Conservation (phyloP, 805 yeast species). For the Candida boidinii region DNA sequence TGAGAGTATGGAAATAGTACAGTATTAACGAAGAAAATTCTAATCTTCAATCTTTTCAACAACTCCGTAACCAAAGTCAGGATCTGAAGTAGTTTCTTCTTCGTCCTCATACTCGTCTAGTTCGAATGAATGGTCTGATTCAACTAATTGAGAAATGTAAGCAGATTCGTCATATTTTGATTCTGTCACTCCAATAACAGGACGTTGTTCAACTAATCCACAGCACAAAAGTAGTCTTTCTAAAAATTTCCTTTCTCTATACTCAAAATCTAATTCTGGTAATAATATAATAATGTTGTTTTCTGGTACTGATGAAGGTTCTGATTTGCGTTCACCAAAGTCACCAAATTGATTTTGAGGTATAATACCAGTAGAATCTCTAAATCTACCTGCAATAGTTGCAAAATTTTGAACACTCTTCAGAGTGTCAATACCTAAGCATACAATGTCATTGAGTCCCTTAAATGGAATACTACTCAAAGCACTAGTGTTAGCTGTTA, state of each 20-base stretch:
- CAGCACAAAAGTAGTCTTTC: conserved; percentile 20
- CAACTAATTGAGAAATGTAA: too few species aligned
- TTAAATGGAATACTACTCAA: conserved; percentile 20
- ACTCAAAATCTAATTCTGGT: conserved; percentile 16
- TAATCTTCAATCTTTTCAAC: too few species aligned
- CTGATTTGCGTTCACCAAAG: not conserved
- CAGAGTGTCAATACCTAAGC: conserved; percentile 25
- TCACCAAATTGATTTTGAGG: conserved; percentile 6
- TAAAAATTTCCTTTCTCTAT: conserved; percentile 21
- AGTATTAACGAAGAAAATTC: too few species aligned
- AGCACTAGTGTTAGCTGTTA: conserved; percentile 15
- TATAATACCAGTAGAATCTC: conserved; percentile 14
- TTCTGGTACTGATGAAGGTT: conserved; percentile 3
- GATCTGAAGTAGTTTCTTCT: too few species aligned
- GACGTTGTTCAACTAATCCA: conserved; percentile 17
- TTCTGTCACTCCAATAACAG: conserved; percentile 15
- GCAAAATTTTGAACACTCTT: conserved; percentile 14
- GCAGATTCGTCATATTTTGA: conserved; percentile 7
- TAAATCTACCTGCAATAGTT: conserved; percentile 18
- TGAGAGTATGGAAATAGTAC: too few species aligned
- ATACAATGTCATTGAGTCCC: conserved; percentile 16
- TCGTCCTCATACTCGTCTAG: not conserved
- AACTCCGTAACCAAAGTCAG: too few species aligned
- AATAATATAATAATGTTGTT: conserved; percentile 12
- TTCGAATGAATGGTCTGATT: not conserved